A percentile compares a stretch with the other conserved stretches of the same genome.
Evolutionary conservation across 2,329 filamentous ascomycete genomes (phyloP).

Genomic region (Escovopsis sp.): DNA sequence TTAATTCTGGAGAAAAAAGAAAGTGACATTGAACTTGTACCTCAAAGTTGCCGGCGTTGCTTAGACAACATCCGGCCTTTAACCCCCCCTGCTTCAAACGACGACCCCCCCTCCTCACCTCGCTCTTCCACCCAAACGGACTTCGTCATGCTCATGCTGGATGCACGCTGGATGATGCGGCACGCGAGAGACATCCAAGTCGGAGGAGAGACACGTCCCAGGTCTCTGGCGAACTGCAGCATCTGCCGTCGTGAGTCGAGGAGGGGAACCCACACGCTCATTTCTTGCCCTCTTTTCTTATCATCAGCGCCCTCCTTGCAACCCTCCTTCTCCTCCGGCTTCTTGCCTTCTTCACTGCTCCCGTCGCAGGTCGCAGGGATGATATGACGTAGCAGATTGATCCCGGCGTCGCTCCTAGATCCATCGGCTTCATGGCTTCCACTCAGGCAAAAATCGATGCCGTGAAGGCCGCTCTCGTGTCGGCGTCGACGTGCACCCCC

Average conservation of each 20-base stretch:
- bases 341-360: neutral
- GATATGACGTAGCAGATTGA: too few species aligned
- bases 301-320: too few species aligned
- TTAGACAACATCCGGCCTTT: slow-evolving; percentile 21
- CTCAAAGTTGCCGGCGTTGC: slow-evolving; percentile 15
- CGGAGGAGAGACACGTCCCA: too few species aligned
- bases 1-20: slow-evolving; percentile 2
- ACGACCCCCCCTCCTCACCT: neutral
- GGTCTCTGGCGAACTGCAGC: too few species aligned
- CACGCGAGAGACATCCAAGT: too few species aligned
- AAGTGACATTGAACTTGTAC: neutral
- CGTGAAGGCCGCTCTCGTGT: slow-evolving; percentile 38
- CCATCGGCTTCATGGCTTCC: slow-evolving; percentile 26
- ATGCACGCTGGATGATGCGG: too few species aligned
- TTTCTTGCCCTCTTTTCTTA: too few species aligned
- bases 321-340: too few species aligned
- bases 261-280: too few species aligned
- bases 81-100: slow-evolving; percentile 11
- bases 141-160: too few species aligned
- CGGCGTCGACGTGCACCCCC: slow-evolving; percentile 36
- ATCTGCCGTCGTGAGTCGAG: too few species aligned
- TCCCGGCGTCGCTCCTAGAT: slow-evolving; percentile 10
- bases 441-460: slow-evolving; percentile 29
- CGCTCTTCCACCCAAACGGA: neutral
- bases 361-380: slow-evolving; percentile 10